Evolutionary conservation across 805 yeast species (phyloP), one percentile per base, ranked within the genome.

Genomic region (Lachancea dasiensis): DNA sequence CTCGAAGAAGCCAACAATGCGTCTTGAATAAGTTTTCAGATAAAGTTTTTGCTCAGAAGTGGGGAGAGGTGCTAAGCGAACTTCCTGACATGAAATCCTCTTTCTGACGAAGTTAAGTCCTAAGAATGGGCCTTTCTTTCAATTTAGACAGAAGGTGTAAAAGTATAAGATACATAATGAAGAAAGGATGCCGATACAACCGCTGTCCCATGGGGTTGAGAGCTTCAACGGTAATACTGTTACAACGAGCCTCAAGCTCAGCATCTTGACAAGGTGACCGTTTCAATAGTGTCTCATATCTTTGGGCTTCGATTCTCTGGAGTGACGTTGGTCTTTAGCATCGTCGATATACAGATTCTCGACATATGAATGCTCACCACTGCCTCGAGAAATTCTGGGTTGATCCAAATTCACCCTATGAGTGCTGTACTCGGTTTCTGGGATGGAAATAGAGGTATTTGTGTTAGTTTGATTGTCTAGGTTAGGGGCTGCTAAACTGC

Each of bases 21-120:
- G 76, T 69, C 8, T 43, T 59, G 21, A 65, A 69, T 35, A 70
- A 74, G 53, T 85, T 86, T 51, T 75, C 86, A 4, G 84, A 83
- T 52, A 61, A 60, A 14, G 65, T 61, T 18, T 85, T 85, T 52
- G 72, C 67, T 26, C 46, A 44, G 6, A 60, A 63, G 18, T 85
- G 95, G 94, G 56, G 47, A n/a, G 41, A 49, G 25, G 55, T 54
- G 3, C 39, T 56, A 34, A 43, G 45, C 25, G 41, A 47, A 24
- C 30, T 50, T 5, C 31, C 31, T 19, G 15, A 18, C 19, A 27
- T 19, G 15, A 19, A 34, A 5, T 4, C 13, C 6, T 3, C 25
- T 19, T 25, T 9, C 15, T 18, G 16, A 11, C 16, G 25, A 16
- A 24, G 10, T n/a, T n/a, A n/a, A n/a, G n/a, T n/a, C n/a, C n/a